These are phyloP conservation scores for Arabidopsis arenosa DNA, from an alignment of 345 rosid genomes.

Conservation along the genomic window DNA sequence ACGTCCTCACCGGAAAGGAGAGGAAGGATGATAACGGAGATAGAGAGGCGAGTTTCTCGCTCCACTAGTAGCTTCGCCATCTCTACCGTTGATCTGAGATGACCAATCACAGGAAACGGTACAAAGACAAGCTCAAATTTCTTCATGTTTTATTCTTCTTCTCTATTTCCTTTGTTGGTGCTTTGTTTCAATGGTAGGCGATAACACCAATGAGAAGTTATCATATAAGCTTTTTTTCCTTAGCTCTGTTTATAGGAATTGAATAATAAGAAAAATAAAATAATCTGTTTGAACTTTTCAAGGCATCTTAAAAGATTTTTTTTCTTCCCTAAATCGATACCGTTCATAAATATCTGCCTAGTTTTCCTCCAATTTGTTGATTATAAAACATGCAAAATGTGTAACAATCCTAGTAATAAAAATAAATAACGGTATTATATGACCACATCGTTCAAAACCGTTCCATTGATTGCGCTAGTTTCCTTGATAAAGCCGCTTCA, in stretches of 20 bases:
- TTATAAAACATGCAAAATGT: background rate
- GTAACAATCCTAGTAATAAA: background rate
- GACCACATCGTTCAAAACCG: too few relatives aligned
- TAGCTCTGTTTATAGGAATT: background rate
- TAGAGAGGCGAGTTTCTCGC: slow-evolving; percentile 40
- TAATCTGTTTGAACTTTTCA: background rate
- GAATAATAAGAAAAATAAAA: background rate
- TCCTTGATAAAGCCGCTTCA: background rate
- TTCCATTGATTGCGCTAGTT: background rate
- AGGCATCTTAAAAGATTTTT: background rate
- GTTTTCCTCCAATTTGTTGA: background rate
- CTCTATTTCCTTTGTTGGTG: background rate
- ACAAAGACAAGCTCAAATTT: slow-evolving; percentile 53
- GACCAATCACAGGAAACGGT: slow-evolving; percentile 49
- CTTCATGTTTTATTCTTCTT: background rate
- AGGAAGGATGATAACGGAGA: slow-evolving; percentile 48
- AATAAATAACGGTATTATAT: too few relatives aligned
- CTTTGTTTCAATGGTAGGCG: background rate
- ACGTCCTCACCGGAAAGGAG: background rate
- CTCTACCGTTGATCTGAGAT: slow-evolving; percentile 47
- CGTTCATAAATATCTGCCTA: background rate
- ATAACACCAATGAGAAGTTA: background rate
- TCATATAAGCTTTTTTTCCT: background rate
- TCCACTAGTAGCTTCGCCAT: slow-evolving; percentile 49
- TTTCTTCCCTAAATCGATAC: too few relatives aligned